Conservation (phyloP, 164 flowering plant genomes). For the Protea cynaroides region DNA sequence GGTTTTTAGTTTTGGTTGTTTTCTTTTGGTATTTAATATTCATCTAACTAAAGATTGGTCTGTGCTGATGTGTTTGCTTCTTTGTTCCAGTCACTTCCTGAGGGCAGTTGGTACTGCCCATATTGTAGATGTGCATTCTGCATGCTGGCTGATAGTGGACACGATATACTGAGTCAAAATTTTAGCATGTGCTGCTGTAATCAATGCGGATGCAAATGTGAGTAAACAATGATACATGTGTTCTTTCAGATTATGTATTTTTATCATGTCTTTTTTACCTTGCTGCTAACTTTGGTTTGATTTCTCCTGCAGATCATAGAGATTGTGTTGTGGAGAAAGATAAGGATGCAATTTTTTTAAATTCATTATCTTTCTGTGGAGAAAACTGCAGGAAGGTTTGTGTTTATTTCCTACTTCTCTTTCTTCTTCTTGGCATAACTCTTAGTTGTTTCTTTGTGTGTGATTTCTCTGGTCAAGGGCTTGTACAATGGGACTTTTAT, state of each 20-base stretch:
- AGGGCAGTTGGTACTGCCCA: slow-evolving; percentile 26
- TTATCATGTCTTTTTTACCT: background rate
- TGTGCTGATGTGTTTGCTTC: background rate
- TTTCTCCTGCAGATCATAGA: slow-evolving; percentile 19
- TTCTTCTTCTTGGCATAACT: background rate
- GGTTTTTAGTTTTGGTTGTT: background rate
- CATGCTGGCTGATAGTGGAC: slow-evolving; percentile 6
- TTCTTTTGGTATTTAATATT: background rate
- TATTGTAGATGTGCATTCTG: slow-evolving; percentile 23
- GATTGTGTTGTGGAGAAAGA: slow-evolving; percentile 12
- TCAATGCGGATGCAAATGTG: slow-evolving; percentile 23
- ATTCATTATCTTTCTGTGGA: slow-evolving; percentile 17
- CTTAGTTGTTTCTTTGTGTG: no score
- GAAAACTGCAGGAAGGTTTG: slow-evolving; percentile 18
- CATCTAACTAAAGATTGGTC: background rate
- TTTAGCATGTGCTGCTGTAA: slow-evolving; percentile 9
- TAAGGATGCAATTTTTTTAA: background rate
- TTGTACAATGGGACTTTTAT: no score
- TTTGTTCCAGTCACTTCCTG: slow-evolving; percentile 20
- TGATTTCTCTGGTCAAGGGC: no score
- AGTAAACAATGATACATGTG: background rate
- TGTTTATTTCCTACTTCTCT: background rate
- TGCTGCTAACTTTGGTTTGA: background rate
- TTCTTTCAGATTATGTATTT: background rate
- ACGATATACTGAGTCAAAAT: background rate